phyloP scores from a whole-genome alignment of 768 basidiomycete genomes.

The Holtermanniella nyarrowii region DNA sequence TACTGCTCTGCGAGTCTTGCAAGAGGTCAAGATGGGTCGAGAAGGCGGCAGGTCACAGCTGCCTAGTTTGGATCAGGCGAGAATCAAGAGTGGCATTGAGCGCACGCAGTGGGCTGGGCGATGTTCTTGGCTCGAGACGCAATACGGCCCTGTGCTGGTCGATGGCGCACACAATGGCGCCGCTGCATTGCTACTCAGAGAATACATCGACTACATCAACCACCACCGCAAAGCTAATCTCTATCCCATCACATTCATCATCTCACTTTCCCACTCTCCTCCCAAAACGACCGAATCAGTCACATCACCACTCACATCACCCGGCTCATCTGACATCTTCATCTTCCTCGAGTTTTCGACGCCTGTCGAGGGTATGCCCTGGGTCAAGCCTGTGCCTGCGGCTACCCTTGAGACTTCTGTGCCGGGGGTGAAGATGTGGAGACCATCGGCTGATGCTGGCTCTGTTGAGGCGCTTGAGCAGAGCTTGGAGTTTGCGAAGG shows the following conservation, averaged over 20 bases:
- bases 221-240: too few species aligned
- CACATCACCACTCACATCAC: slow-evolving; percentile 55
- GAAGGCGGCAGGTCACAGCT: slow-evolving; percentile 26
- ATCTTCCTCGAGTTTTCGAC: slow-evolving; percentile 28
- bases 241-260: slow-evolving; percentile 54
- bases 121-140: slow-evolving; percentile 51
- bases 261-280: slow-evolving; percentile 76
- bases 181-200: slow-evolving; percentile 57
- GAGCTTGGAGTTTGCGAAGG: slow-evolving; percentile 48
- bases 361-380: slow-evolving; percentile 84
- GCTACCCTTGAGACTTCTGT: too few species aligned
- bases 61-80: slow-evolving; percentile 45
- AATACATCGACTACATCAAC: slow-evolving; percentile 51
- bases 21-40: slow-evolving; percentile 47
- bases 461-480: slow-evolving; percentile 38
- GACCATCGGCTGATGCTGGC: too few species aligned
- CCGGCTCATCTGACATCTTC: slow-evolving; percentile 36
- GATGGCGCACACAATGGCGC: slow-evolving; percentile 93
- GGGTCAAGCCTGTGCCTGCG: slow-evolving; percentile 74
- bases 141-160: slow-evolving; percentile 51
- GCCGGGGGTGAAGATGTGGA: too few species aligned
- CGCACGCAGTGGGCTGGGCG: slow-evolving; percentile 68
- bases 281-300: slow-evolving; percentile 69
- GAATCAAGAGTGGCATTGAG: slow-evolving; percentile 53
- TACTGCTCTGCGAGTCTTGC: slow-evolving; percentile 55